Conservation (phyloP, 306 rosid genomes). For the Ceratonia siliqua region DNA sequence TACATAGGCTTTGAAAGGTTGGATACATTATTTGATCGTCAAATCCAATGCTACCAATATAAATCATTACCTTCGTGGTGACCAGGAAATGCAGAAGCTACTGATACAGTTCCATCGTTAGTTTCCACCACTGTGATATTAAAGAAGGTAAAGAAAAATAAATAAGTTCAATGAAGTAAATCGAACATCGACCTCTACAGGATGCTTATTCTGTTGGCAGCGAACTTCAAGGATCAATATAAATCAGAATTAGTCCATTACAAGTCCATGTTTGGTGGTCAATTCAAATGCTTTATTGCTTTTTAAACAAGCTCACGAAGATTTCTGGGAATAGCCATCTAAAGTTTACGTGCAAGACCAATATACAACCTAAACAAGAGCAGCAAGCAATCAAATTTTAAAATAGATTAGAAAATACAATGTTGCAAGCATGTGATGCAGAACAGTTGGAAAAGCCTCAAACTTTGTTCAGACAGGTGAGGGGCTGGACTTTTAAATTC, state of each 20-base stretch:
- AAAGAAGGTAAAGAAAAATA: neutral
- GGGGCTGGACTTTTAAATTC: neutral
- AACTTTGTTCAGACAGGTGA: neutral
- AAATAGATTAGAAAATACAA: neutral
- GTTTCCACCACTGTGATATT: conserved; percentile 58
- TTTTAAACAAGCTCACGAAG: neutral
- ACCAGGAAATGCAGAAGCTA: conserved; percentile 87
- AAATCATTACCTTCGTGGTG: conserved; percentile 69
- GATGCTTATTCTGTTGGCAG: neutral
- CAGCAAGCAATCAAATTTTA: neutral
- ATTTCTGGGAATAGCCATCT: neutral
- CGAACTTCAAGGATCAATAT: neutral
- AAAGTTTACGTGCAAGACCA: neutral
- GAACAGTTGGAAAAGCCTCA: neutral
- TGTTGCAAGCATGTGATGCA: neutral
- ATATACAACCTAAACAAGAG: neutral
- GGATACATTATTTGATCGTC: neutral
- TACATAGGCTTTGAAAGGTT: neutral
- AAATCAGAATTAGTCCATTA: neutral
- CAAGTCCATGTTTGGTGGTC: neutral
- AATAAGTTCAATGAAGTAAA: neutral
- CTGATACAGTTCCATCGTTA: conserved; percentile 69
- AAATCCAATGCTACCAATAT: neutral
- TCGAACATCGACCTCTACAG: neutral
- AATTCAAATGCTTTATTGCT: neutral